phyloP scores from a whole-genome alignment of 805 yeast genomes.

The Saccharomycopsis sp. region DNA sequence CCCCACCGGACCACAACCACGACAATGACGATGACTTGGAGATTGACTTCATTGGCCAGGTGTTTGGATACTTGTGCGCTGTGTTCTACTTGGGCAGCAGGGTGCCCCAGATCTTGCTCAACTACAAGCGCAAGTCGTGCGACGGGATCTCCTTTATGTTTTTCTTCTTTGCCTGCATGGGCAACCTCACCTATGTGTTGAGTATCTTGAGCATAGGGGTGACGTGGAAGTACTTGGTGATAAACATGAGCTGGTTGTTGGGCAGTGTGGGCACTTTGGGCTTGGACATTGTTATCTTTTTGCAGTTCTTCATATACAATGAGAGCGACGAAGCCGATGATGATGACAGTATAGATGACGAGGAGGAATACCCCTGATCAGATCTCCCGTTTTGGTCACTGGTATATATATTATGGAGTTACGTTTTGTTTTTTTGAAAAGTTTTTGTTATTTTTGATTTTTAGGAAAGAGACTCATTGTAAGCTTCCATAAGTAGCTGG shows the following conservation, averaged over 20 bases:
- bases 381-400: no score
- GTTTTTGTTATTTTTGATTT: no score
- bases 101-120: constrained; percentile 82
- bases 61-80: constrained; percentile 78
- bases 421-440: no score
- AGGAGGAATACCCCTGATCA: constrained; percentile 5
- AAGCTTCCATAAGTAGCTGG: constrained; percentile 37
- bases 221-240: constrained; percentile 57
- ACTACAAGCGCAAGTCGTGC: constrained; percentile 80
- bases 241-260: constrained; percentile 87
- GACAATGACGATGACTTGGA: constrained; percentile 37
- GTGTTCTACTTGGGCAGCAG: constrained; percentile 75
- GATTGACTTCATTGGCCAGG: constrained; percentile 73
- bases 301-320: constrained; percentile 71
- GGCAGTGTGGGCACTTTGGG: constrained; percentile 84
- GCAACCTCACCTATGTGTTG: constrained; percentile 83
- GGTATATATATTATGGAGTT: no score
- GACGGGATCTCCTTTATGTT: constrained; percentile 93
- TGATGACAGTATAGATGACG: constrained; percentile 19
- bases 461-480: constrained; percentile 19
- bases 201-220: constrained; percentile 73
- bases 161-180: constrained; percentile 90
- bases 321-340: constrained; percentile 24
- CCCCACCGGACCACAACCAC: constrained; percentile 25
- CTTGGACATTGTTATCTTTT: constrained; percentile 75